phyloP scores from a whole-genome alignment of 1,284 basidiomycete species.

The Cutaneotrichosporon cyanovorans region DNA sequence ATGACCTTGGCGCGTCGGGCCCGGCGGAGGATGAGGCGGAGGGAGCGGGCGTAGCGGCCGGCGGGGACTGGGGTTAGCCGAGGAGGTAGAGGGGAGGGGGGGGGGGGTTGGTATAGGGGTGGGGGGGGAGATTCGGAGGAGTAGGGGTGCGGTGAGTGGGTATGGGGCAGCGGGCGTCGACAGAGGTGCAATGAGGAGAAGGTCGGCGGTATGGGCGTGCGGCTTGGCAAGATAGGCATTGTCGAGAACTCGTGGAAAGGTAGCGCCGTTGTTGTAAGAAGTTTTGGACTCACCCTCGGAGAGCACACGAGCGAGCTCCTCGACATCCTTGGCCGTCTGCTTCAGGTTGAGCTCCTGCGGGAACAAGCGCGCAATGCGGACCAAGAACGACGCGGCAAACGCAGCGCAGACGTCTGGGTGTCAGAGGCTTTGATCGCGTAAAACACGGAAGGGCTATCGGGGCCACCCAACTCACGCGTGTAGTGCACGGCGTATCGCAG shows the following conservation, averaged over 20 bases:
- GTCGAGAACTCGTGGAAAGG: too few relatives aligned
- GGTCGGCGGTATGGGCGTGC: too few relatives aligned
- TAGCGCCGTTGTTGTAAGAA: too few relatives aligned
- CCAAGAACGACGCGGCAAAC: slow-evolving; percentile 78
- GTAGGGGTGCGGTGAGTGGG: too few relatives aligned
- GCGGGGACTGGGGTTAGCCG: slow-evolving; percentile 59
- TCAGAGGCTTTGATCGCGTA: slow-evolving; percentile 1
- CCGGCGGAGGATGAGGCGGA: slow-evolving; percentile 77
- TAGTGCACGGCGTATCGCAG: slow-evolving; percentile 63
- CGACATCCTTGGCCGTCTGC: slow-evolving; percentile 67
- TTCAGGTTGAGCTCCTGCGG: slow-evolving; percentile 72
- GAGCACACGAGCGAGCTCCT: slow-evolving; percentile 65
- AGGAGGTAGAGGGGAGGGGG: not conserved
- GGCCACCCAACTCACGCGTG: slow-evolving; percentile 50
- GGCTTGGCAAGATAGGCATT: too few relatives aligned
- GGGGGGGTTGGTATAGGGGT: too few relatives aligned
- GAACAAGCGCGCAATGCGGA: slow-evolving; percentile 76
- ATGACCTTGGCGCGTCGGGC: slow-evolving; percentile 59
- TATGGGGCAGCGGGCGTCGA: too few relatives aligned
- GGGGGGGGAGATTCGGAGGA: too few relatives aligned
- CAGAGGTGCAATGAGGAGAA: too few relatives aligned
- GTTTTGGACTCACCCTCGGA: slow-evolving; percentile 58
- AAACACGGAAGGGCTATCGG: not conserved
- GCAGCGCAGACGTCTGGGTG: slow-evolving; percentile 82
- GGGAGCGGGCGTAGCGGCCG: slow-evolving; percentile 75